A percentile compares a stretch with the other conserved stretches of the same genome.
Evolutionary conservation across 768 basidiomycete species (phyloP).

Genomic region (Ramaria sp.): DNA sequence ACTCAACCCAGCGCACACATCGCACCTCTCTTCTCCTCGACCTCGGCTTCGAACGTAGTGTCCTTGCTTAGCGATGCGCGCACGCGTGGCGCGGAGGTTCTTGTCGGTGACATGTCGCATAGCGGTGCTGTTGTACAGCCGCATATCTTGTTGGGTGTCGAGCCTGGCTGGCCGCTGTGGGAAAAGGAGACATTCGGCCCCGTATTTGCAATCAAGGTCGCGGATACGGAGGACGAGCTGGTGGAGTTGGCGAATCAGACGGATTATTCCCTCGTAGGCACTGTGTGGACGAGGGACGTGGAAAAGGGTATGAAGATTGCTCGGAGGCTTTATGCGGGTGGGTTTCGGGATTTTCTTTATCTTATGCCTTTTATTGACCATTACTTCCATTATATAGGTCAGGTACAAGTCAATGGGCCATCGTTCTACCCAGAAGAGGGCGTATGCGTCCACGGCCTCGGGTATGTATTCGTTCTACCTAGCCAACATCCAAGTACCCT

Average conservation of each 20-base stretch:
- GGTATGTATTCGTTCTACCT: constrained; percentile 25
- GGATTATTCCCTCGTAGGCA: constrained; percentile 40
- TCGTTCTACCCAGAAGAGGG: constrained; percentile 34
- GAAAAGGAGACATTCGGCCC: constrained; percentile 54
- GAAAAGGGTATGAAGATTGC: constrained; percentile 31
- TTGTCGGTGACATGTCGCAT: constrained; percentile 32
- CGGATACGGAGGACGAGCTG: constrained; percentile 42
- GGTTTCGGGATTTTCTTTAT: not conserved
- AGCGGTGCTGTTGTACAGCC: constrained; percentile 36
- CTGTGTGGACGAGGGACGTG: constrained; percentile 45
- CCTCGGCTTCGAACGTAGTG: constrained; percentile 36
- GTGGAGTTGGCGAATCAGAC: constrained; percentile 44
- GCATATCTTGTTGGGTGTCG: constrained; percentile 37
- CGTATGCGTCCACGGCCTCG: constrained; percentile 31
- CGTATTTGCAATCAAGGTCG: constrained; percentile 34
- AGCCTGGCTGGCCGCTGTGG: constrained; percentile 42
- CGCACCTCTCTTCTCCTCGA: constrained; percentile 25
- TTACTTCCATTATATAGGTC: constrained; percentile 20
- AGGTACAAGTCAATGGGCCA: constrained; percentile 44
- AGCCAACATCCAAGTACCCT: not conserved
- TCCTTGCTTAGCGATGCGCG: constrained; percentile 34
- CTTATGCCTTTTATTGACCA: constrained; percentile 12
- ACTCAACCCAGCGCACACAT: constrained; percentile 16
- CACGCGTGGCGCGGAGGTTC: constrained; percentile 30
- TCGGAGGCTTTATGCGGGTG: constrained; percentile 36